Evolutionary conservation across 352 stramenopile species (phyloP).

Genomic region (Elongisporangium anandrum): DNA sequence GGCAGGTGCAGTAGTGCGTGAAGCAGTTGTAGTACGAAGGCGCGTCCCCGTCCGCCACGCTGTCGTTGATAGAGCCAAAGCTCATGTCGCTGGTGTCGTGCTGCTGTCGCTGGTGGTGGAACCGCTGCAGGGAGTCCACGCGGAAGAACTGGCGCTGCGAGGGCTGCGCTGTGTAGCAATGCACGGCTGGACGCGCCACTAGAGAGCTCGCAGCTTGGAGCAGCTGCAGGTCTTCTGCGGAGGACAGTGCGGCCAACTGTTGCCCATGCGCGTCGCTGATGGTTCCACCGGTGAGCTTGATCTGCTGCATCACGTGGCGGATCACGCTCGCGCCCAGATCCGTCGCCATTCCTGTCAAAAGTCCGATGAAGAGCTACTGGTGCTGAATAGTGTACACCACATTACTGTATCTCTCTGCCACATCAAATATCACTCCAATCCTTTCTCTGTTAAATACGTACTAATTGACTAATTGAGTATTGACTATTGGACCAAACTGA

Average conservation of each 20-base stretch:
- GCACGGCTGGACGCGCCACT: conserved; percentile 35
- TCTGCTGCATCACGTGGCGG: conserved; percentile 30
- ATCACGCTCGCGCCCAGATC: conserved; percentile 31
- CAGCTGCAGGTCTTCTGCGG: conserved; percentile 31
- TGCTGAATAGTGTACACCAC: no score
- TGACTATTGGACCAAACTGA: no score
- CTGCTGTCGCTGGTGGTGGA: conserved; percentile 14
- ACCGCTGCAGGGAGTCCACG: conserved; percentile 63
- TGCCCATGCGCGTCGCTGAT: conserved; percentile 41
- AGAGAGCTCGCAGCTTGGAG: conserved; percentile 54
- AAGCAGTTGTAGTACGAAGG: conserved; percentile 76
- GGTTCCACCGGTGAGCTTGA: conserved; percentile 24
- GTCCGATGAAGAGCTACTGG: no score
- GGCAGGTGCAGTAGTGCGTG: conserved; percentile 62
- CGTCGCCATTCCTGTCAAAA: conserved; percentile 27
- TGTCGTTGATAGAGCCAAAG: conserved; percentile 43
- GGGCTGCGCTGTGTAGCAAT: conserved; percentile 40
- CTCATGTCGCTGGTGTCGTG: conserved; percentile 8
- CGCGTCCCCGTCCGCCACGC: conserved; percentile 23
- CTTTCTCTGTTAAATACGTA: no score
- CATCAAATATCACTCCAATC: no score
- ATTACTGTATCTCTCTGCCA: no score
- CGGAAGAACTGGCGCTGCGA: conserved; percentile 54
- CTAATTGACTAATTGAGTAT: no score
- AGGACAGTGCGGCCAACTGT: conserved; percentile 32